Conservation (phyloP, 192 early-diverging fungal species). For the Backusella circina region DNA sequence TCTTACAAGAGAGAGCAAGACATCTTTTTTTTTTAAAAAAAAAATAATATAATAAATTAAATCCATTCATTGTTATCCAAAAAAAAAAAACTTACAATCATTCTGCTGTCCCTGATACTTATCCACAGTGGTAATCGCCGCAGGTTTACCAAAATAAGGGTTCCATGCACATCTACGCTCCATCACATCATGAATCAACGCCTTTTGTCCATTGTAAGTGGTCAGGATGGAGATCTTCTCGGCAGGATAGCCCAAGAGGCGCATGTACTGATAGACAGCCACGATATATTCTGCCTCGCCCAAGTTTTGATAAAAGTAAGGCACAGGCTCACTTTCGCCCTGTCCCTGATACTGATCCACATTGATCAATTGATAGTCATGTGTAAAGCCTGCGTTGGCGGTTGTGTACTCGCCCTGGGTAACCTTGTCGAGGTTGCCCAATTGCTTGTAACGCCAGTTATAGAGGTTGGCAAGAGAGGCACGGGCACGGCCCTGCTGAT, state of each 20-base stretch:
- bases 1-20: constrained; percentile 91
- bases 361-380: constrained; percentile 89
- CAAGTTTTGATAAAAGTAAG: constrained; percentile 92
- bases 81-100: constrained; percentile 63
- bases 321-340: constrained; percentile 86
- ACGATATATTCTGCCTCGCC: constrained; percentile 98
- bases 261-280: constrained; percentile 95
- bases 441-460: constrained; percentile 75
- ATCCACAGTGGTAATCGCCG: constrained; percentile 87
- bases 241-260: constrained; percentile 87
- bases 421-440: constrained; percentile 65
- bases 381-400: constrained; percentile 83
- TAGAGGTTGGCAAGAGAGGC: constrained; percentile 79
- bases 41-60: background rate
- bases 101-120: constrained; percentile 95
- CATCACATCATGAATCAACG: constrained; percentile 89
- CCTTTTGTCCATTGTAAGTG: constrained; percentile 96
- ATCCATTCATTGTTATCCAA: background rate
- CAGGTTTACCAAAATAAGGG: constrained; percentile 79
- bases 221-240: constrained; percentile 91
- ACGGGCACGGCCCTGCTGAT: constrained; percentile 85
- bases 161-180: constrained; percentile 83
- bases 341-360: constrained; percentile 70
- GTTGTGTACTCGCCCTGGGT: constrained; percentile 48
- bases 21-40: constrained; percentile 55